Percentiles rank a stretch among this genome's conserved stretches.
These are phyloP conservation scores for Aspergillus baeticus DNA, from an alignment of 495 filamentous ascomycete genomes.

Conservation along the genomic window DNA sequence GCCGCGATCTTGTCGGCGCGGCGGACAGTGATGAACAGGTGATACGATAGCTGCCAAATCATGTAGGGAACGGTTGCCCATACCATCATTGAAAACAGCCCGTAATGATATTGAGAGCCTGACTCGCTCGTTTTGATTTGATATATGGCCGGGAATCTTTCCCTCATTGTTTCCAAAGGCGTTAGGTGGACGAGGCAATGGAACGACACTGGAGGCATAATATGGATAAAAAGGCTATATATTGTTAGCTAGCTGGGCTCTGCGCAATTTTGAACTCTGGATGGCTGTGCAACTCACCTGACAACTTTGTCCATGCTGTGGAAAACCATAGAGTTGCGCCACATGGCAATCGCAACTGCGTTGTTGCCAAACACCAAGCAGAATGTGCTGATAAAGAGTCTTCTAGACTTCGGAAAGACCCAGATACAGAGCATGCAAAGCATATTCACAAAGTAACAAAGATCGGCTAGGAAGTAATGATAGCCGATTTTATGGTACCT, in stretches of 20 bases:
- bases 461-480: conserved; percentile 95
- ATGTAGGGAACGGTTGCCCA: conserved; percentile 94
- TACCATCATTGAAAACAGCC: conserved; percentile 77
- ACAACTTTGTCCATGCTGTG: conserved; percentile 96
- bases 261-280: background rate
- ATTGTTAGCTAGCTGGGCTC: conserved; percentile 12
- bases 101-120: conserved; percentile 73
- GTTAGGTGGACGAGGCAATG: conserved; percentile 90
- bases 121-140: conserved; percentile 72
- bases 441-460: conserved; percentile 97
- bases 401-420: conserved; percentile 87
- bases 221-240: conserved; percentile 87
- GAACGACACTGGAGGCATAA: conserved; percentile 92
- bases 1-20: conserved; percentile 93
- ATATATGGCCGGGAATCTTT: conserved; percentile 84
- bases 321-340: conserved; percentile 97
- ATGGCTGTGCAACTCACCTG: conserved; percentile 47
- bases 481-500: conserved; percentile 87
- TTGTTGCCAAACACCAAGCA: conserved; percentile 96
- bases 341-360: conserved; percentile 97
- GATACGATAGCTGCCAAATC: conserved; percentile 88
- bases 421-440: conserved; percentile 80
- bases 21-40: conserved; percentile 89
- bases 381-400: conserved; percentile 89
- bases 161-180: conserved; percentile 57